Percentiles rank a stretch among this genome's conserved stretches.
Evolutionary conservation across 2,329 filamentous ascomycete genomes (phyloP).

Genomic region (Nemania sp.): DNA sequence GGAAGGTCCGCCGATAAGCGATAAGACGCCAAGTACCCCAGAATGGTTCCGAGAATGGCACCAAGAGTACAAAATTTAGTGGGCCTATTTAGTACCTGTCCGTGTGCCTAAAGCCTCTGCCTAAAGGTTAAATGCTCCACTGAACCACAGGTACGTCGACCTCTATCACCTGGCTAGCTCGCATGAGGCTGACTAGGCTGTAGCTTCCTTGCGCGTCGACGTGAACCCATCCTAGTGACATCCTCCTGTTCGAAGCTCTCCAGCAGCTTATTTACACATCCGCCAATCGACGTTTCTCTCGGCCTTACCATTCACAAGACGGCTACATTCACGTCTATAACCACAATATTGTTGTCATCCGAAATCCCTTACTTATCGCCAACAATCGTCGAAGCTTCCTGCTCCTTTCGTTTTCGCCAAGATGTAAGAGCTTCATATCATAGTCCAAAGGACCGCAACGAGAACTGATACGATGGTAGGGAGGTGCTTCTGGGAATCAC

Average conservation of each 20-base stretch:
- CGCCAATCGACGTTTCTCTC: neutral
- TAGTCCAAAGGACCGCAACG: neutral
- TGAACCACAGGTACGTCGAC: neutral
- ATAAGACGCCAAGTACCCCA: constrained; percentile 17
- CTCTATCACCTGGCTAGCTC: constrained; percentile 10
- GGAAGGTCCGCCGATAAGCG: constrained; percentile 26
- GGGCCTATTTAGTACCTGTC: neutral
- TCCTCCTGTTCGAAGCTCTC: constrained; percentile 8
- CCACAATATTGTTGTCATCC: neutral
- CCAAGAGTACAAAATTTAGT: too few relatives aligned
- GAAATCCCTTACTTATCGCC: neutral
- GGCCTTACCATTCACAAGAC: neutral
- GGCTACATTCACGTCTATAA: neutral
- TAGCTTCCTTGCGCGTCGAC: constrained; percentile 48
- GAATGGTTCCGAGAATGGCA: too few relatives aligned
- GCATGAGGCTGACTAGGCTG: constrained; percentile 43
- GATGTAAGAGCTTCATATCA: constrained; percentile 19
- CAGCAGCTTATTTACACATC: constrained; percentile 6
- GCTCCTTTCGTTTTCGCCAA: constrained; percentile 15
- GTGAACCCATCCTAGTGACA: constrained; percentile 13
- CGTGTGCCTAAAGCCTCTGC: neutral
- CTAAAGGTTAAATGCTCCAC: neutral
- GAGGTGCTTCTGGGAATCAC: constrained; percentile 98
- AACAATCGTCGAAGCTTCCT: constrained; percentile 3
- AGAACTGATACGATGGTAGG: constrained; percentile 54